Evolutionary conservation across 116 monocot genomes (phyloP), one percentile per base, ranked within the genome.

Genomic region (Papilionanthe hybrid): DNA sequence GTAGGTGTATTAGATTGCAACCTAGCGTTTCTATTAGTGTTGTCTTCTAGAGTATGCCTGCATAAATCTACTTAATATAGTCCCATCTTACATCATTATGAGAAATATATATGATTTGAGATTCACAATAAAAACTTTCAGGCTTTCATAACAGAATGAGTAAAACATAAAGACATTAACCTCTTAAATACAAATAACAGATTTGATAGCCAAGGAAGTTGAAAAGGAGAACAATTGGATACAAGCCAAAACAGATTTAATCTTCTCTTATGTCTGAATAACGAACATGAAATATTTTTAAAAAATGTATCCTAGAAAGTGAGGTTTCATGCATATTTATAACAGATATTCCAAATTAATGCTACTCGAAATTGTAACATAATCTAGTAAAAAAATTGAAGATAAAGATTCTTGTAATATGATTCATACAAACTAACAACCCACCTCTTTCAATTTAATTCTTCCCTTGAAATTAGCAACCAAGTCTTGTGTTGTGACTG

Each of bases 401-500:
- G 27, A 12, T 32, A 60, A 60, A 60, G 60, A 22, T 69, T 37
- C 15, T 32, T 17, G 1, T 17, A 69, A 69, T 37, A 32, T 30
- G 37, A 69, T 69, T 69, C 69, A 37, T 69, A 15, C 25, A 69
- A 29, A 69, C 9, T 69, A 44, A 44, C 44, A 12, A 80, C 75
- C 42, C 28, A 90, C 90, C 89, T 99, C 90, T 41, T 84, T 60
- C 13, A 85, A 82, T 81, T 89, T 91, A 19, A 99, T 82, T 47
- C 98, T 86, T 7, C 91, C 86, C 80, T 90, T 99, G 56, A 99
- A 99, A 79, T 79, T 88, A 41, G 86, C 89, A 71, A 95, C 99
- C 48, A 99, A 80, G 29, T 95, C 91, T 80, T 99, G 99, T 78
- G 99, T 99, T 19, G 95, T 99, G 27, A 93, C 78, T 49, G 93